Base-by-base conservation (phyloP, 768 basidiomycete species). In the Leccinum disarticulatum region DNA sequence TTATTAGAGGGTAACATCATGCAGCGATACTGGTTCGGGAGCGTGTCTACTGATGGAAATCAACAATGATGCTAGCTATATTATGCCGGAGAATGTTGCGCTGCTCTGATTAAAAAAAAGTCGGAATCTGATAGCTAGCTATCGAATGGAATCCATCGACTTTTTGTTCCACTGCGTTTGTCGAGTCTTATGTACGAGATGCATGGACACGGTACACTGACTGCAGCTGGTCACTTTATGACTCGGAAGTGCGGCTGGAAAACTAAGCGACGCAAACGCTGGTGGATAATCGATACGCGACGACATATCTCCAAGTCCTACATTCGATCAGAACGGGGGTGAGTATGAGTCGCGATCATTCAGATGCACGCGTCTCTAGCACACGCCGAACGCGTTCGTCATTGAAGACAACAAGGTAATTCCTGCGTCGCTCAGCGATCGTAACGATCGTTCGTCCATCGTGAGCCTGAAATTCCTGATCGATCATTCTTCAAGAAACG, bases 1-100 rank as follows among this genome's bases (percentile, higher is more conserved):
- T 79, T 81, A 22, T 92, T 93, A 64, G 84, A 85, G 66, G 92
- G 93, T 77, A 92, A 91, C 76, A 84, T 82, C 30, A 91, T 90
- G 76, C 83, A 81, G 35, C 86, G 86, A 47, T 81, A 87, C 68
- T 83, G 86, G 66, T 96, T 94, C 82, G 94, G 86, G 71, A 91
- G 89, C 10, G 11, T 47, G 11, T 47, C 46, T 22, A 13, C 19
- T 13, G 19, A 6, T 47, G 46, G 19, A 47, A 19, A 47, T 11
- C 5, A 47, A 22, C n/a, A 22, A 47, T 22, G 19, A 47, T 22
- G 19, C 19, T n/a, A n/a, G 38, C 0, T 41, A n/a, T 3, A 41
- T 36, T 36, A 15, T 15, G 36, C 15, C 15, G 36, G 15, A 36
- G 36, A 15, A 41, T 41, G 38, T n/a, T 41, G 38, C 9, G 8